Conservation (phyloP, 2,329 filamentous ascomycete genomes). For the Apiospora kogelbergensis region DNA sequence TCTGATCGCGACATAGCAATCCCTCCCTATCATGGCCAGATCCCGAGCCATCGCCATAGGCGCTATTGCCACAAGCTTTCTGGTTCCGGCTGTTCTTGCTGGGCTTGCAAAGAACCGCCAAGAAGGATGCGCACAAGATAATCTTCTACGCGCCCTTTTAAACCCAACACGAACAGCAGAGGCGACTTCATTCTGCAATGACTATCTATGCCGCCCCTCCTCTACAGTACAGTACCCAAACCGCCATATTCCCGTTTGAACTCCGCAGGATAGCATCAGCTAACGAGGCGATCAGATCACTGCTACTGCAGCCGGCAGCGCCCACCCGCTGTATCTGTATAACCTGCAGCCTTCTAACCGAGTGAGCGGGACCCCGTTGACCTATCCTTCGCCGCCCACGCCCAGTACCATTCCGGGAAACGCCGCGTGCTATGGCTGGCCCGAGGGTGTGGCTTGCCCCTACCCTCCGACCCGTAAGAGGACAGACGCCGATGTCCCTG, state of each 20-base stretch:
- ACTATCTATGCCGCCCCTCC: not conserved
- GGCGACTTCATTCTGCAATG: not conserved
- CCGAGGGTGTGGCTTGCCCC: not conserved
- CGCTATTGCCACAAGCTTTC: not conserved
- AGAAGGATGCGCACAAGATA: not conserved
- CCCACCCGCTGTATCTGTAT: not conserved
- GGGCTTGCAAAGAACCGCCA: not conserved
- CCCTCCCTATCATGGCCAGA: not conserved
- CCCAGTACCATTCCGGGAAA: conserved; percentile 3
- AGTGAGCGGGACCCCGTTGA: not conserved
- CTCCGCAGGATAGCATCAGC: not conserved
- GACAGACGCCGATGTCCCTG: not conserved
- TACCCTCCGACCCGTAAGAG: not conserved
- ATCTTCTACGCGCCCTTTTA: conserved; percentile 1
- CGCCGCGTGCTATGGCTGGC: conserved; percentile 1
- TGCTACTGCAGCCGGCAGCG: not conserved
- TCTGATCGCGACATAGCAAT: not conserved
- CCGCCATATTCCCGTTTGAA: not conserved
- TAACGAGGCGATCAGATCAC: not conserved
- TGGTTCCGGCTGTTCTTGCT: not conserved
- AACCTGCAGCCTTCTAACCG: not conserved
- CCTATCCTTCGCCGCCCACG: not conserved
- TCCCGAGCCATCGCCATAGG: not conserved
- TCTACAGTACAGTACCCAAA: not conserved
- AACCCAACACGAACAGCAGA: not conserved